Conservation (phyloP, 257 asterid species). For the Solanum chiquidenum region DNA sequence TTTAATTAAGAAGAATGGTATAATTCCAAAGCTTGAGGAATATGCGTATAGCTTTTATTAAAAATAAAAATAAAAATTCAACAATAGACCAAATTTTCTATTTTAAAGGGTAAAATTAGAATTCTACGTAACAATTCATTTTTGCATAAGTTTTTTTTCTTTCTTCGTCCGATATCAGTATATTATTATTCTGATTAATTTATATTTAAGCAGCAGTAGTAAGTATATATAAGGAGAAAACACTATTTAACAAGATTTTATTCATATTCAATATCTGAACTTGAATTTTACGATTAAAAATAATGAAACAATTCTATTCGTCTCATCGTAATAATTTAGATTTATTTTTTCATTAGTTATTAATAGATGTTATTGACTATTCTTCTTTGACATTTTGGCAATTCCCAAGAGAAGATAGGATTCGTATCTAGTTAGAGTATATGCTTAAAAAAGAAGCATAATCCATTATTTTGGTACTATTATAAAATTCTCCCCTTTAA, state of each 20-base stretch:
- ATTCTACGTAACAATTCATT: background rate
- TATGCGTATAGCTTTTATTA: background rate
- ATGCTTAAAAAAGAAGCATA: background rate
- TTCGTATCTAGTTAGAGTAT: slow-evolving; percentile 17
- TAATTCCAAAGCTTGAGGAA: slow-evolving; percentile 11
- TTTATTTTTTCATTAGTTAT: background rate
- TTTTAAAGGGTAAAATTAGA: slow-evolving; percentile 1
- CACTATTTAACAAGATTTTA: too few species aligned
- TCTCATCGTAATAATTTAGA: background rate
- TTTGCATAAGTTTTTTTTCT: background rate
- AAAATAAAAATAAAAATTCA: background rate
- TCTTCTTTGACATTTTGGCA: background rate
- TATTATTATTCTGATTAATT: background rate
- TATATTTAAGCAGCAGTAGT: fast-evolving
- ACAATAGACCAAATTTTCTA: background rate
- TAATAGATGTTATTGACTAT: background rate
- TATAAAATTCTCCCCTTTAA: background rate
- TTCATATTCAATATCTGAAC: background rate
- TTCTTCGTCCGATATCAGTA: too few species aligned
- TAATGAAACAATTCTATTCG: background rate
- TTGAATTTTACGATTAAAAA: background rate
- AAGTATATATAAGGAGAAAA: too few species aligned
- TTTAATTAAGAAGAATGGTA: background rate
- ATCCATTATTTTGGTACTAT: background rate
- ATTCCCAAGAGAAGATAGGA: background rate